Evolutionary conservation across 768 basidiomycete genomes (phyloP), one percentile per base, ranked within the genome.

Genomic region (Pseudohyphozyma bogoriensis): DNA sequence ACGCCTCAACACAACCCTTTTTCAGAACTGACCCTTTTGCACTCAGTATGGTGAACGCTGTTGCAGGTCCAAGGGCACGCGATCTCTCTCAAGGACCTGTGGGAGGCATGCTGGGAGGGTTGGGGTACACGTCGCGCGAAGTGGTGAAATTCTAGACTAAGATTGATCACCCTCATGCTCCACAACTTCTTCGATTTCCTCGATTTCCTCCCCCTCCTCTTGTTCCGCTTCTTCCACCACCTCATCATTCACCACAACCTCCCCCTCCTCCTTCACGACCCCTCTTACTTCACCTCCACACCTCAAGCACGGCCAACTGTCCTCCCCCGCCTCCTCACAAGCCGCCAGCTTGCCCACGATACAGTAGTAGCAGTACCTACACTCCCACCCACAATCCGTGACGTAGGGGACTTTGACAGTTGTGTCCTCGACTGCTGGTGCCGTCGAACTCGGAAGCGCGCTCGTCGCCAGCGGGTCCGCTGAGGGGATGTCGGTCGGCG

Each of bases 301-400:
- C 51, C 67, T 53, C 40, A 72, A 32, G 51, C 69, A 65, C 22
- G 44, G 28, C 70, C 71, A 66, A 8, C 54, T n/a, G 13, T 64
- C 58, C 24, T 68, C 64, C 9, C 46, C 64, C 20, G 63, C 64
- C 55, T 62, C 66, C 15, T 60, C 58, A 28, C 42, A 53, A 37
- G 80, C 82, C 69, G 88, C 79, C 77, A 96, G 81, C 62, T 83
- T 82, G 70, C 87, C 86, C 18, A 88, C 81, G 44, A 97, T 78
- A 74, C 95, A 99, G 68, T 85, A 84, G 73, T 96, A 99, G 74
- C 95, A 97, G 75, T 92, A 99, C 18, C 81, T 72, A 71, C 95
- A 89, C 10, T 82, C 85, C 63, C 87, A 91, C 33, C 84, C 83
- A 36, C 89, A 83, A 52, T 85, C 75, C 1, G 65, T 42, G 15